Evolutionary conservation across 306 rosid genomes (phyloP), one percentile per base, ranked within the genome.

Genomic region (Myrica gale): DNA sequence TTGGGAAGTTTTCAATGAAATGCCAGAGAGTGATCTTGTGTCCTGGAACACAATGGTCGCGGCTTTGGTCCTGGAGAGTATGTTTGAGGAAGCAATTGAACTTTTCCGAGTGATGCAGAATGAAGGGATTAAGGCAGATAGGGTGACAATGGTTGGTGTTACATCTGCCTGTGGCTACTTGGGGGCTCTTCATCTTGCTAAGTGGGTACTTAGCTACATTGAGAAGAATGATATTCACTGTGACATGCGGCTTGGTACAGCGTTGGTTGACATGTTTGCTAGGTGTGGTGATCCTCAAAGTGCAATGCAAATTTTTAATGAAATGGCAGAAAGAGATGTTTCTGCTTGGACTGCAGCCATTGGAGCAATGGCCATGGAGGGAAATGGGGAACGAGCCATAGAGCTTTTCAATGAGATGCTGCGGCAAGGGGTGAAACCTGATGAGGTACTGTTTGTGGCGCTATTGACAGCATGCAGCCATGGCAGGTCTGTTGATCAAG

Each of bases 311-410:
- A 83, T 93, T 81, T 91, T 92, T 70, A 32, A 21, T 69, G 75
- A 76, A 63, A 90, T 89, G 88, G 81, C 81, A 12, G 82, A 69
- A 60, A 83, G 72, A 67, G 91, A 93, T 17, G 89, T 88, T 8
- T 86, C 90, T 76, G 90, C 95, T 42, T 93, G 93, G 96, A 90
- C 95, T 47, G 88, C 96, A 75, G 95, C 88, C 80, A 85, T 90
- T n/a, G 88, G 96, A 61, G 89, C 90, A 66, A 87, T 86, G 96
- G 89, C 94, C 60, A 79, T 85, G 87, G 90, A 87, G 71, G 96
- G 96, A 80, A 87, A 89, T 69, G 86, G 86, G 48, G 52, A 87
- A 72, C 84, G 75, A 17, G 92, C 97, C 48, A 52, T 88, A 41
- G 84, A 85, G 69, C 87, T 87, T 81, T 91, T 84, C 0, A 76